Base-by-base conservation (phyloP, 768 basidiomycete species). In the Suillus tomentosus region DNA sequence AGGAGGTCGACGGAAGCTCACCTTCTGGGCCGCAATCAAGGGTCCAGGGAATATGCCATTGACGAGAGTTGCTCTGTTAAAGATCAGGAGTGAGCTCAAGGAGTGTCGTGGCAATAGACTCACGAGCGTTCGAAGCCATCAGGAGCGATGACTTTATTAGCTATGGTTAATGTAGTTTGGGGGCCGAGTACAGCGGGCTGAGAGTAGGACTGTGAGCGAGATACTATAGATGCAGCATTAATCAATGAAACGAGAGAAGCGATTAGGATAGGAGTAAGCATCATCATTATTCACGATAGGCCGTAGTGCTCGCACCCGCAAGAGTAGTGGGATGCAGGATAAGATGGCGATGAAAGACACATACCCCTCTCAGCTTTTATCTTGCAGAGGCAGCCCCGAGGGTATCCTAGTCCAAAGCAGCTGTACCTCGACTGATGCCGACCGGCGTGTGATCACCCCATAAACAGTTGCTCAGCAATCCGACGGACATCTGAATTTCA, bases 41-140 rank as follows among this genome's bases (percentile, higher is more conserved):
- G 82, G 81, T 1, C 82, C 84, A 4, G 82, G 84, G 54, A 80
- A 79, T 0, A 63, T 74, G 10, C 82, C 81, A 15, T 70, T 78
- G 19, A 80, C 79, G 19, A 84, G 72, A 8, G 81, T 78, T 13
- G 82, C 65, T 34, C 81, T 81, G 34, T 36, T 10, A 8, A 22
- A n/a, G 6, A 47, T 66, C 22, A 62, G 27, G 13, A n/a, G 37
- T 27, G 22, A 50, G 15, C 62, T 15, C 22, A 10, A 37, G 19
- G 31, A 24, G 17, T 27, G 19, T 37, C 24, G 11, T 63, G 15
- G 39, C 15, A 1, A 57, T 17, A 14, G 19, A 74, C 81, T 60
- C 40, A 80, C 80, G 78, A 74, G 72, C 67, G 68, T 19, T 61
- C 63, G 62, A 79, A 84, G 19, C 84, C 83, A 71, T 85, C 84